These are phyloP conservation scores for Leishmania gerbilli DNA, from an alignment of 208 protist species.

Conservation along the genomic window DNA sequence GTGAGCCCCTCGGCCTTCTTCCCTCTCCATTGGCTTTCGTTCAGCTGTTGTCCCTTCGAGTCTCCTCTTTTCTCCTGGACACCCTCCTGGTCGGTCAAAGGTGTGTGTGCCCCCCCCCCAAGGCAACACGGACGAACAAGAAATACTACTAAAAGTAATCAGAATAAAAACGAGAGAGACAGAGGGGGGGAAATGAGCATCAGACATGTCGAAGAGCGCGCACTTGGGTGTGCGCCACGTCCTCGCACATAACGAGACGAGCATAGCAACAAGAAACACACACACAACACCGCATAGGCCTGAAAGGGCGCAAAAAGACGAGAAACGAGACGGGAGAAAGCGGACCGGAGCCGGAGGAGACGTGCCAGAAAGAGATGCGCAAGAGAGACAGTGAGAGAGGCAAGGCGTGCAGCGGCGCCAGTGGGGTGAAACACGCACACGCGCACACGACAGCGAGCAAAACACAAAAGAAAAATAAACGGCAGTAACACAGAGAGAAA, in stretches of 20 bases:
- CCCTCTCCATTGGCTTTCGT: neutral
- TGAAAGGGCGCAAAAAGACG: too few relatives aligned
- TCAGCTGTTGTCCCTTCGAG: neutral
- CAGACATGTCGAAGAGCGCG: too few relatives aligned
- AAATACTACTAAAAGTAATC: neutral
- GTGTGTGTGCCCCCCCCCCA: neutral
- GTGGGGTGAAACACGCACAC: neutral
- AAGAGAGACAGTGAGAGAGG: too few relatives aligned
- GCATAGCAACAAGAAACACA: too few relatives aligned
- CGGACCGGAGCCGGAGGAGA: too few relatives aligned
- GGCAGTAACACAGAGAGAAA: neutral
- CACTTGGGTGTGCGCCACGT: too few relatives aligned
- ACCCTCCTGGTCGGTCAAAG: neutral
- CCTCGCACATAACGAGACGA: too few relatives aligned
- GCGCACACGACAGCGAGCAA: neutral
- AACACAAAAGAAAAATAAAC: neutral
- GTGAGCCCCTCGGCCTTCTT: neutral
- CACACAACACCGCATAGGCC: too few relatives aligned
- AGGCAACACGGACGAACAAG: neutral
- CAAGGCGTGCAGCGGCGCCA: neutral
- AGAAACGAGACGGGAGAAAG: too few relatives aligned
- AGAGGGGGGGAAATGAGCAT: neutral
- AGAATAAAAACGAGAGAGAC: neutral
- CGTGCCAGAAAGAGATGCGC: too few relatives aligned
- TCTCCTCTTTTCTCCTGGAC: neutral